Conservation (phyloP, 2,329 filamentous ascomycete species). For the Diplodia intermedia region DNA sequence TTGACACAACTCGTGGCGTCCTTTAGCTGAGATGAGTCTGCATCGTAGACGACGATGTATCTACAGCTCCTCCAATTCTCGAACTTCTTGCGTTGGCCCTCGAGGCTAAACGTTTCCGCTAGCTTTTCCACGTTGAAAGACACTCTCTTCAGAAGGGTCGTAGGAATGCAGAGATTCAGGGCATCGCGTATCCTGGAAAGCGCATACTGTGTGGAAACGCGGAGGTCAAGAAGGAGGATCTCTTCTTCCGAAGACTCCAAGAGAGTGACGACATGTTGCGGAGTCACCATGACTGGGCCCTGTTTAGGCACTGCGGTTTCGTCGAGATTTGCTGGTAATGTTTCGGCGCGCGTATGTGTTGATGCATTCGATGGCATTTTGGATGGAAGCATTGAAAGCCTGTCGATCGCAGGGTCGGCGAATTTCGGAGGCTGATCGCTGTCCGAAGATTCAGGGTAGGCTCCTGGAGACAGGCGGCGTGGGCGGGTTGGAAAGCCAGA, state of each 20-base stretch:
- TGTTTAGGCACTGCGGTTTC: conserved; percentile 33
- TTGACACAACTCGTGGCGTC: conserved; percentile 83
- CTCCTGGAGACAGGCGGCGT: conserved; percentile 57
- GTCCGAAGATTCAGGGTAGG: conserved; percentile 43
- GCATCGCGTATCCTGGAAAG: conserved; percentile 78
- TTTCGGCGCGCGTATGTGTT: conserved; percentile 53
- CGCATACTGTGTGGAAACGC: conserved; percentile 83
- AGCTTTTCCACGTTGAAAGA: conserved; percentile 91
- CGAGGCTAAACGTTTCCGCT: conserved; percentile 80
- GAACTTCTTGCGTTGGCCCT: conserved; percentile 74
- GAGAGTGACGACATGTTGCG: conserved; percentile 58
- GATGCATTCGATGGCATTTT: conserved; percentile 14
- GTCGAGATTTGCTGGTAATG: conserved; percentile 49
- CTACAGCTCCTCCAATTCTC: conserved; percentile 75
- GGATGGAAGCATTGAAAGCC: conserved; percentile 42
- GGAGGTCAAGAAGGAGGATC: conserved; percentile 80
- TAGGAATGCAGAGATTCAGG: conserved; percentile 92
- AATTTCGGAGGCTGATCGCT: conserved; percentile 46
- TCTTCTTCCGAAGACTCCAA: conserved; percentile 56
- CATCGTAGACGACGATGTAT: conserved; percentile 87
- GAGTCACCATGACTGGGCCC: conserved; percentile 53
- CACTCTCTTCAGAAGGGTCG: conserved; percentile 86
- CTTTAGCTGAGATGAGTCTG: conserved; percentile 74
- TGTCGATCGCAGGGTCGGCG: conserved; percentile 38
- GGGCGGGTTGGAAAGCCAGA: conserved; percentile 51